These are phyloP conservation scores for Boletus vermiculosoides DNA, from an alignment of 768 basidiomycete genomes.

Conservation along the genomic window DNA sequence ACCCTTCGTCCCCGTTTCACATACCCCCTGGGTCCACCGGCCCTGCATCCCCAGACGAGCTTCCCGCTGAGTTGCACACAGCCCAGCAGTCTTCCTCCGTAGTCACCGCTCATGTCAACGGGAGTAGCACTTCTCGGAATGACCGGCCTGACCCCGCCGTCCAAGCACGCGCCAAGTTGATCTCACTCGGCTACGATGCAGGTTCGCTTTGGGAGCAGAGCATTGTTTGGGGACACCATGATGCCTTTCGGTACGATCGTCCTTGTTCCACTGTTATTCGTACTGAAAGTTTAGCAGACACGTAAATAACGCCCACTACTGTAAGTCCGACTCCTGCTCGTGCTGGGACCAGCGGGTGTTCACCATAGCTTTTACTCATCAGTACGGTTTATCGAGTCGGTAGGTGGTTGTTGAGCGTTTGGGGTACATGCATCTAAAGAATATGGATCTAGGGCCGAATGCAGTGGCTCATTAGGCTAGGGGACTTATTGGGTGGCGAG, in stretches of 20 bases:
- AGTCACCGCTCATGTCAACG: neutral
- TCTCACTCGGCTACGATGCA: slow-evolving; percentile 54
- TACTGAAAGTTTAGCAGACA: slow-evolving; percentile 44
- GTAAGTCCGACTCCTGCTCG: slow-evolving; percentile 35
- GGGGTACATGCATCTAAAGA: neutral
- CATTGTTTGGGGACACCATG: slow-evolving; percentile 80
- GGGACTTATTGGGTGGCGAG: slow-evolving; percentile 57
- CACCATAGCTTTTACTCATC: neutral
- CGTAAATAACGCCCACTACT: slow-evolving; percentile 74
- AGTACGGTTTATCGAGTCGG: slow-evolving; percentile 75
- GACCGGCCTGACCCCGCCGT: slow-evolving; percentile 16
- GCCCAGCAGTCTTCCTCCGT: slow-evolving; percentile 7
- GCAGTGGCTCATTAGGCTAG: slow-evolving; percentile 61
- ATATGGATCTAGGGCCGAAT: slow-evolving; percentile 54
- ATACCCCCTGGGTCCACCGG: slow-evolving; percentile 58
- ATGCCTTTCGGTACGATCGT: slow-evolving; percentile 61
- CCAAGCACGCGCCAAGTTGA: slow-evolving; percentile 44
- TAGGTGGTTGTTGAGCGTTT: slow-evolving; percentile 27
- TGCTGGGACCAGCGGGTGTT: neutral
- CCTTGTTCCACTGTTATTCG: neutral
- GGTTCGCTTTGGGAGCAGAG: slow-evolving; percentile 74
- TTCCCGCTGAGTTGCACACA: slow-evolving; percentile 10
- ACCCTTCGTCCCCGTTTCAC: slow-evolving; percentile 65
- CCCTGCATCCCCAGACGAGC: slow-evolving; percentile 56
- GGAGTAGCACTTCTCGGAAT: neutral